Base-by-base conservation (phyloP, 371 early-diverging fungal genomes). In the Batkoa obscura region DNA sequence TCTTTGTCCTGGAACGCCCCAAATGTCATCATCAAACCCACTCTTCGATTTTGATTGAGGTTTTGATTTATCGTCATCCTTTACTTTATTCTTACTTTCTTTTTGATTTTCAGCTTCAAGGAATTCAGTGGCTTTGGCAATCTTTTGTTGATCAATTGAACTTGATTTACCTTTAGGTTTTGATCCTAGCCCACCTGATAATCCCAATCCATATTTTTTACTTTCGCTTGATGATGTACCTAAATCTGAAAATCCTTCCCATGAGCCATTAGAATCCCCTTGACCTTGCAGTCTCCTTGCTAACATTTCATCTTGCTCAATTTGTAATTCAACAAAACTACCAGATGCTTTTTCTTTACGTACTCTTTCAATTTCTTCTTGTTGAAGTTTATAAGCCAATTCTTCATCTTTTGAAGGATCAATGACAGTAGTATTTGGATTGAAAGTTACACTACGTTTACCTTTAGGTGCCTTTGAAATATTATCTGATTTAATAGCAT, bases 401-500 rank as follows among this genome's bases (percentile, higher is more conserved):
- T 17, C 50, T 12, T 50, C 50, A 34, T 50, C 50, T 10, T 46
- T 17, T 13, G 13, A 39, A 5, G 5, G 8, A 39, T 39, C 41
- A 8, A 39, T 39, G 41, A 13, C 13, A 39, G 41, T 39, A 5
- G 41, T 39, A 13, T 39, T 39, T 13, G 5, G 8, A 39, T 13
- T 13, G 13, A 39, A 39, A 39, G 41, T 39, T 8, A 39, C 41
- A 13, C 41, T 39, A 8, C 41, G 5, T 13, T 39, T 39, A 39
- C 13, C 8, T n/a, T 50, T 34, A 12, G 31, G 32, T 10, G 50
- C 50, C n/a, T 50, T 50, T 13, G 3, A 17, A 5, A 39, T 3
- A 30, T 17, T 33, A 32, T 17, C 50, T 9, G 2, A 23, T 43
- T 45, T 39, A 12, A 9, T 38, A 39, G 55, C 55, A 41, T 85